Conservation (phyloP, 331 rosid species). For the Pyrus hybrid region DNA sequence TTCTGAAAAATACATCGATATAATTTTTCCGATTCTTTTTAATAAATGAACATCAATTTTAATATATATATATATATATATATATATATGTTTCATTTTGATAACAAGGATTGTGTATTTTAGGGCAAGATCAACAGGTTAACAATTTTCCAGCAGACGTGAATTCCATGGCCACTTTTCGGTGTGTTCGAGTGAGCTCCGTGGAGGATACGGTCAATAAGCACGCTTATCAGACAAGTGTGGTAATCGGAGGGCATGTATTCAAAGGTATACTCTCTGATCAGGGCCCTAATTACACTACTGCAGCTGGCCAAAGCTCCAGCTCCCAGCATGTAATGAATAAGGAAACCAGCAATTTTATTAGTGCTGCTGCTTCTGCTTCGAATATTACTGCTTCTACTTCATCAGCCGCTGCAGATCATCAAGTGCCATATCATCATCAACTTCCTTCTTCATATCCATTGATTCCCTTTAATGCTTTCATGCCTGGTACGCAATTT, state of each 20-base stretch:
- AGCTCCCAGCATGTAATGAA: neutral
- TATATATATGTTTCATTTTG: neutral
- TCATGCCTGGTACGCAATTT: conserved; percentile 39
- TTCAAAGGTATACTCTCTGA: conserved; percentile 51
- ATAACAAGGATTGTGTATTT: neutral
- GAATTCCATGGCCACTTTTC: conserved; percentile 34
- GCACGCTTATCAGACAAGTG: conserved; percentile 48
- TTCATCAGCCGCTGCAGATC: conserved; percentile 9
- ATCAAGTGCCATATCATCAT: neutral
- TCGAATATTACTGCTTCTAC: conserved; percentile 2
- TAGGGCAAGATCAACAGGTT: conserved; percentile 23
- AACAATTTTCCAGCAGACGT: conserved; percentile 35
- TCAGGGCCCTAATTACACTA: conserved; percentile 35
- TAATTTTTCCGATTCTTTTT: neutral
- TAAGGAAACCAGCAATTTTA: conserved; percentile 9
- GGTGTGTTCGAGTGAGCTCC: conserved; percentile 40
- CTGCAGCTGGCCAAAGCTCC: conserved; percentile 1
- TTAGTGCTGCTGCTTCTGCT: neutral
- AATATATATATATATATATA: neutral
- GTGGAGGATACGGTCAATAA: conserved; percentile 29
- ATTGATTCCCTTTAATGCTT: conserved; percentile 13
- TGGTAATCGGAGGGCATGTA: conserved; percentile 50
- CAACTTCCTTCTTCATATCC: conserved; percentile 9
- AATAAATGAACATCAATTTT: neutral
- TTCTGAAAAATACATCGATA: neutral